Conservation (phyloP, 805 yeast species). For the Candida adriatica region DNA sequence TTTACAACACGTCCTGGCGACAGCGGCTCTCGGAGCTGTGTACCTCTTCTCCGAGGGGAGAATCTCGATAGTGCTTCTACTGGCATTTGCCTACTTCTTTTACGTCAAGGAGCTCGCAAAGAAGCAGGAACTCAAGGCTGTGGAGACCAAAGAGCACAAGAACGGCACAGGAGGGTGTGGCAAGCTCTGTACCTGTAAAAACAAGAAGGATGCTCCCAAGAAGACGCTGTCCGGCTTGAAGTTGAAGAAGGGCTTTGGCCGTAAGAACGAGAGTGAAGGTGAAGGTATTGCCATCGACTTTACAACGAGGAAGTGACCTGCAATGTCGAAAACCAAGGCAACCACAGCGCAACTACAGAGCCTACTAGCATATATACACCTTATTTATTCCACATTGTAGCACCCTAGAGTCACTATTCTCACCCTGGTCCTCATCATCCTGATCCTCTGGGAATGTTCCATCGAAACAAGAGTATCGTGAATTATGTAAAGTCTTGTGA, state of each 20-base stretch:
- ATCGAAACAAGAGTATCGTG: too few species aligned
- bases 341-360: too few species aligned
- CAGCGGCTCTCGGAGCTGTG: conserved; percentile 5
- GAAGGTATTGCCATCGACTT: conserved; percentile 31
- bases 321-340: too few species aligned
- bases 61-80: conserved; percentile 26
- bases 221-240: conserved; percentile 21
- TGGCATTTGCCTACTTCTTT: conserved; percentile 20
- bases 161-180: conserved; percentile 27
- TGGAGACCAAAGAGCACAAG: conserved; percentile 15
- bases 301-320: too few species aligned
- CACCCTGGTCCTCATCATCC: too few species aligned
- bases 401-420: too few species aligned
- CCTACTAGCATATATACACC: too few species aligned
- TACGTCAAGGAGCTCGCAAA: conserved; percentile 15
- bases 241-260: conserved; percentile 17
- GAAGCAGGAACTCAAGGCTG: not conserved
- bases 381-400: too few species aligned
- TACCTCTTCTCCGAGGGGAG: conserved; percentile 31
- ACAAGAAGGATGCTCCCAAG: conserved; percentile 18
- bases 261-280: conserved; percentile 7
- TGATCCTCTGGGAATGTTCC: too few species aligned
- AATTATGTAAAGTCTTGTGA: too few species aligned
- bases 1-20: conserved; percentile 3
- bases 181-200: conserved; percentile 25